phyloP scores from a whole-genome alignment of 2,329 filamentous ascomycete genomes.

The Epichloe uncinata region DNA sequence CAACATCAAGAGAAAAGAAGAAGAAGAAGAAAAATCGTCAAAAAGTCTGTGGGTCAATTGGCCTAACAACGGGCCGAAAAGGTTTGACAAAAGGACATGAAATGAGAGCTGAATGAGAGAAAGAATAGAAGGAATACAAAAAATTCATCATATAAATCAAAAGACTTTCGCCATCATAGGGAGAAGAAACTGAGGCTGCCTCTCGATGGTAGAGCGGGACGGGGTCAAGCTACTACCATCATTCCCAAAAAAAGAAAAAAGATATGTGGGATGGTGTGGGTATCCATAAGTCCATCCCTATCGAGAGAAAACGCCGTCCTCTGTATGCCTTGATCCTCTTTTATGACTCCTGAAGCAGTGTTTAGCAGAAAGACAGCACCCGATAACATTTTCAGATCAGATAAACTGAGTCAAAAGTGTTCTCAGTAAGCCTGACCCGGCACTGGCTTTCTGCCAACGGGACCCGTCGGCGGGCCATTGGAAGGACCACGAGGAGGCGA shows the following conservation, averaged over 20 bases:
- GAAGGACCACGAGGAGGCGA: no score
- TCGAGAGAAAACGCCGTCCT: conserved; percentile 19
- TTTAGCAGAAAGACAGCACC: conserved; percentile 6
- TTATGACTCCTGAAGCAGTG: conserved; percentile 7
- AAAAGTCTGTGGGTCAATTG: conserved; percentile 6
- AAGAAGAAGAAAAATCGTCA: conserved; percentile 10
- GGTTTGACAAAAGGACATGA: conserved; percentile 11
- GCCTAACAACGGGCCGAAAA: background rate
- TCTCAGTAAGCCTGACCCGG: no score
- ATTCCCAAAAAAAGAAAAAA: background rate
- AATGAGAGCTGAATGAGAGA: background rate
- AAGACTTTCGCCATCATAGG: background rate
- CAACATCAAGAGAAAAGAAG: conserved; percentile 1
- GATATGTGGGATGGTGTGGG: conserved; percentile 2
- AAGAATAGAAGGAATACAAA: background rate
- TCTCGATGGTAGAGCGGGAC: background rate
- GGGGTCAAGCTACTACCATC: background rate
- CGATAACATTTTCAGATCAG: background rate
- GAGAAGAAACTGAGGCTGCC: background rate
- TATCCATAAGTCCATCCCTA: conserved; percentile 9
- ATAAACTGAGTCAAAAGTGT: background rate
- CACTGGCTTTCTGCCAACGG: no score
- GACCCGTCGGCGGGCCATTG: no score
- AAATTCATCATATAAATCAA: conserved; percentile 5
- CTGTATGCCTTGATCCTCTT: conserved; percentile 11